Percentiles rank a stretch among this genome's conserved stretches.
Conservation (phyloP, 768 basidiomycete species). For the Sutorius australiensis region DNA sequence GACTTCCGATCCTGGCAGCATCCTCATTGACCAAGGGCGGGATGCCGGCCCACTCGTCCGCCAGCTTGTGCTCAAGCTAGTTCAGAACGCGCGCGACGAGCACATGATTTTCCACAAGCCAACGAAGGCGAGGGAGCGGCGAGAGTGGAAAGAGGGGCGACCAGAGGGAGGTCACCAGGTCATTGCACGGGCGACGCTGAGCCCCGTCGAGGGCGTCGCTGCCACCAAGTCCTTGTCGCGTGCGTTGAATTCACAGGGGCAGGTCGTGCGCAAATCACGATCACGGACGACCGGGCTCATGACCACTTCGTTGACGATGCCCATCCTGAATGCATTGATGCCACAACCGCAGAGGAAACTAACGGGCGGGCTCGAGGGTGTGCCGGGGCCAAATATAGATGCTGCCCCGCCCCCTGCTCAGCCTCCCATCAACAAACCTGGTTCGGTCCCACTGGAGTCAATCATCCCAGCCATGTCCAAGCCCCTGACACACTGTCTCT, state of each 20-base stretch:
- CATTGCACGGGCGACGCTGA: constrained; percentile 43
- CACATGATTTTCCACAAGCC: constrained; percentile 41
- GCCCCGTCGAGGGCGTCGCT: constrained; percentile 39
- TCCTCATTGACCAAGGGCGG: constrained; percentile 65
- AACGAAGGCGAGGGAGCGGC: constrained; percentile 44
- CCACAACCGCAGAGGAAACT: constrained; percentile 47
- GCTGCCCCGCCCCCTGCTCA: constrained; percentile 16
- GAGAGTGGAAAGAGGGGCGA: constrained; percentile 32
- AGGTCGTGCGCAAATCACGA: constrained; percentile 33
- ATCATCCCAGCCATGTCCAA: constrained; percentile 79
- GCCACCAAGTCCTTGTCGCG: constrained; percentile 45
- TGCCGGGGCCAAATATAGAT: constrained; percentile 10
- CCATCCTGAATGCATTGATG: constrained; percentile 59
- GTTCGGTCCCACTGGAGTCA: constrained; percentile 67
- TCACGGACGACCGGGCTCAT: constrained; percentile 36
- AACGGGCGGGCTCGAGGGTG: constrained; percentile 26
- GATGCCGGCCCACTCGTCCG: constrained; percentile 60
- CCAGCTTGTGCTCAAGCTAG: constrained; percentile 60
- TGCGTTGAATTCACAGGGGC: constrained; percentile 39
- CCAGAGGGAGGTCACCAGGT: constrained; percentile 28
- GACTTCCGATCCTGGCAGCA: constrained; percentile 71
- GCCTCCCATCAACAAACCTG: constrained; percentile 30
- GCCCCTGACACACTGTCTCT: constrained; percentile 82
- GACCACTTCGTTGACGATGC: constrained; percentile 45
- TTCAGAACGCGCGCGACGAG: constrained; percentile 65